phyloP scores from a whole-genome alignment of 1,284 basidiomycete species.

The Boletellus sp. region DNA sequence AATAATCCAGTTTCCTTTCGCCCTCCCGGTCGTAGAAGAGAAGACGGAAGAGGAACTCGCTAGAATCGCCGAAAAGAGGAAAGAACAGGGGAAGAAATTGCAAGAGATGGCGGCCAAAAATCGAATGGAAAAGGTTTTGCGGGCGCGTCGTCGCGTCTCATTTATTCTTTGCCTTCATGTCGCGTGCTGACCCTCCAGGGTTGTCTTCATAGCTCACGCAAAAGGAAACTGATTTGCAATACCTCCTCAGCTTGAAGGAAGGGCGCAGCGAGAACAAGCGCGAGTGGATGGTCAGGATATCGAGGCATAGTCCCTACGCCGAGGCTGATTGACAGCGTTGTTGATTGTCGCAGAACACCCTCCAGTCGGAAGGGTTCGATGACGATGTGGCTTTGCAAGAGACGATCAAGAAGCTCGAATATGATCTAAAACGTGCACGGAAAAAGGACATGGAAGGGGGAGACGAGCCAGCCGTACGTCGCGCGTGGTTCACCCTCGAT shows the following conservation, averaged over 20 bases:
- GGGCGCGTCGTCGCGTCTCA: background rate
- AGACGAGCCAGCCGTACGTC: constrained; percentile 50
- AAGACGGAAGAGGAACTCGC: constrained; percentile 91
- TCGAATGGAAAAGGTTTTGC: constrained; percentile 76
- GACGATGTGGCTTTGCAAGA: constrained; percentile 64
- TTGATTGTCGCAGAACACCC: constrained; percentile 42
- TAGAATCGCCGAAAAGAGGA: constrained; percentile 72
- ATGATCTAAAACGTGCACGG: constrained; percentile 60
- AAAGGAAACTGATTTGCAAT: constrained; percentile 82
- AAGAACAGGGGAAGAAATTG: constrained; percentile 82
- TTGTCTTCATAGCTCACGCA: constrained; percentile 52
- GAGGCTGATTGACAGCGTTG: background rate
- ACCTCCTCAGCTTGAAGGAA: constrained; percentile 67
- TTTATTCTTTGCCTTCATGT: background rate
- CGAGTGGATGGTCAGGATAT: constrained; percentile 61
- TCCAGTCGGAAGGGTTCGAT: constrained; percentile 76
- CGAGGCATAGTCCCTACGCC: background rate
- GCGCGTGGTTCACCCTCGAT: constrained; percentile 4
- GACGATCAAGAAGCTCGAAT: constrained; percentile 75
- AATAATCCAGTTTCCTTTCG: constrained; percentile 85
- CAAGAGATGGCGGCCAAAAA: constrained; percentile 92
- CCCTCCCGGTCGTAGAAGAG: constrained; percentile 68
- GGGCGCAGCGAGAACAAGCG: constrained; percentile 67
- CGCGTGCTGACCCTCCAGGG: background rate
- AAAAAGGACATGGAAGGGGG: constrained; percentile 71